Evolutionary conservation across 139 green algal species (phyloP).

Genomic region (Micractinium sp.): DNA sequence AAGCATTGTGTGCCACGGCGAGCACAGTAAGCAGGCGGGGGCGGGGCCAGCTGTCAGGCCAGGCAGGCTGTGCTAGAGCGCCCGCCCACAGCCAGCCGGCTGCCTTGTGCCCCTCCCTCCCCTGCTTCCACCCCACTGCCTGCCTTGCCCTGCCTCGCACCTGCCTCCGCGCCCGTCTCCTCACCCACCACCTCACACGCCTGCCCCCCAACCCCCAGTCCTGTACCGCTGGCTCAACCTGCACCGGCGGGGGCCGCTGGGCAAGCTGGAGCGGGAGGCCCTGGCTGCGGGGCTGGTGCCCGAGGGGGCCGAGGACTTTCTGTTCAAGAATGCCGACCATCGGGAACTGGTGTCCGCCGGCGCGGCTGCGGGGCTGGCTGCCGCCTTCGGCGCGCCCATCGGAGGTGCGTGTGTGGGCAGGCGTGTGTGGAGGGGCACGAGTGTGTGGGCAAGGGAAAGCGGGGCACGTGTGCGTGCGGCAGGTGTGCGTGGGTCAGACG

Average conservation of each 20-base stretch:
- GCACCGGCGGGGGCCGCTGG: not conserved
- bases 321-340: constrained; percentile 67
- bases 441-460: too few species aligned
- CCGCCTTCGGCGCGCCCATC: constrained; percentile 89
- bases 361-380: constrained; percentile 81
- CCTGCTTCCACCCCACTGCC: not conserved
- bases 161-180: not conserved
- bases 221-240: constrained; percentile 29
- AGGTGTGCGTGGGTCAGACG: too few species aligned
- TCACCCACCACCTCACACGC: not conserved
- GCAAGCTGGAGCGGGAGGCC: not conserved
- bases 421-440: not conserved
- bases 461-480: too few species aligned
- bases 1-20: constrained; percentile 55
- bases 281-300: not conserved
- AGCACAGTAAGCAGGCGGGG: constrained; percentile 8
- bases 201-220: not conserved
- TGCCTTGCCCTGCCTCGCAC: not conserved
- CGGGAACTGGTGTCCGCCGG: constrained; percentile 90
- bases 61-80: not conserved
- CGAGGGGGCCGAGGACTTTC: constrained; percentile 15
- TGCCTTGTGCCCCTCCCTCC: not conserved
- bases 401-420: constrained; percentile 51
- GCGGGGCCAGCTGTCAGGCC: not conserved
- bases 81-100: not conserved